phyloP scores from a whole-genome alignment of 345 rosid genomes.

The Kernera saxatilis region DNA sequence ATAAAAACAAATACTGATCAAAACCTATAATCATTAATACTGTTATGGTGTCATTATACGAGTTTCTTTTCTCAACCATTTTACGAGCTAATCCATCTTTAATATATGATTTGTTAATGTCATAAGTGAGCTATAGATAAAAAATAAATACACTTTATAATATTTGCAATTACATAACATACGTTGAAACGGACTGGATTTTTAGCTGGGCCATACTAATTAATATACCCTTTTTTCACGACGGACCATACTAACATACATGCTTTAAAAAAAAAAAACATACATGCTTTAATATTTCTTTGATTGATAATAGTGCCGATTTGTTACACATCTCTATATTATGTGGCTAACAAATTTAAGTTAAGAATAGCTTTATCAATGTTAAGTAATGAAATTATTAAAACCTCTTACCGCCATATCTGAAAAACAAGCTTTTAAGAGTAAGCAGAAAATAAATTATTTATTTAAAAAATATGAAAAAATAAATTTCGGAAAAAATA shows the following conservation, averaged over 20 bases:
- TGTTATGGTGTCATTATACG: not conserved
- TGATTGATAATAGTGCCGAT: too few relatives aligned
- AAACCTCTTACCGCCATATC: too few relatives aligned
- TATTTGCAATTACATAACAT: not conserved
- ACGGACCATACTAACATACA: not conserved
- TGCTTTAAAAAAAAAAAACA: not conserved
- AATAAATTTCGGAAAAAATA: too few relatives aligned
- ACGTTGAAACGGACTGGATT: not conserved
- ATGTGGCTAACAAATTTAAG: not conserved
- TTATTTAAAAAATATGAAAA: too few relatives aligned
- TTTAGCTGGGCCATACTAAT: not conserved
- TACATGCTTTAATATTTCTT: not conserved
- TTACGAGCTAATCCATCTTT: not conserved
- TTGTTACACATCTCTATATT: not conserved
- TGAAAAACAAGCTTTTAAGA: too few relatives aligned
- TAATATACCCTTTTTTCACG: not conserved
- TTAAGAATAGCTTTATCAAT: too few relatives aligned
- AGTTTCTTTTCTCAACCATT: not conserved
- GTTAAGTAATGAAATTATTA: too few relatives aligned
- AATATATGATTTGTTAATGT: not conserved
- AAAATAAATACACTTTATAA: not conserved
- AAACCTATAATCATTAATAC: not conserved
- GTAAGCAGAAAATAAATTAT: too few relatives aligned
- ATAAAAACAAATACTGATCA: not conserved
- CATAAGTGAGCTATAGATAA: not conserved